These are phyloP conservation scores for Myxozyma lipomycoides DNA, from an alignment of 805 yeast genomes.

Conservation along the genomic window DNA sequence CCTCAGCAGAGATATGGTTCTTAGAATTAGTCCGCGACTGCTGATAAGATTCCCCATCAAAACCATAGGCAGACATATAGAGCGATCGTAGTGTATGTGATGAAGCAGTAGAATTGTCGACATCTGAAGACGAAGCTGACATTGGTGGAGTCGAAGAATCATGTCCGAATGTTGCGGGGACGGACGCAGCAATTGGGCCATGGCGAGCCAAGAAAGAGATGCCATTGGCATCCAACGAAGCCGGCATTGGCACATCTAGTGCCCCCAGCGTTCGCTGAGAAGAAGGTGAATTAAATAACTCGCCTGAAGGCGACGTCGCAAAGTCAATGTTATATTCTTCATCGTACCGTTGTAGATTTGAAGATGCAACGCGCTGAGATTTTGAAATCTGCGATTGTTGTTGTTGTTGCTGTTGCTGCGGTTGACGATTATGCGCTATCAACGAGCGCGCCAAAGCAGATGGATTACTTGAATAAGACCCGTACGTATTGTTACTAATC, in stretches of 20 bases:
- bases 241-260: constrained; percentile 26
- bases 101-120: constrained; percentile 4
- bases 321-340: not conserved
- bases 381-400: not conserved
- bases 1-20: constrained; percentile 1
- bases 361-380: not conserved
- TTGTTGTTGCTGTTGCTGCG: constrained; percentile 14
- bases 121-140: constrained; percentile 4
- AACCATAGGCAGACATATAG: constrained; percentile 28
- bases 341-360: not conserved
- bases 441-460: constrained; percentile 26
- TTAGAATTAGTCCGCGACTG: too few relatives aligned
- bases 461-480: constrained; percentile 13
- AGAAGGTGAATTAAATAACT: constrained; percentile 17
- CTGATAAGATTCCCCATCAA: not conserved
- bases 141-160: constrained; percentile 11
- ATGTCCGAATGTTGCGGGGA: constrained; percentile 25
- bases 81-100: constrained; percentile 20
- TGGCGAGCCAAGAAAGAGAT: constrained; percentile 24
- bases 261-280: constrained; percentile 24
- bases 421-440: constrained; percentile 7
- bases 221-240: constrained; percentile 27
- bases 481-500: constrained; percentile 1
- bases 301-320: constrained; percentile 7
- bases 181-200: constrained; percentile 31